A percentile compares a stretch with the other conserved stretches of the same genome.
phyloP scores from a whole-genome alignment of 768 basidiomycete species.

The Heimioporus sp. region DNA sequence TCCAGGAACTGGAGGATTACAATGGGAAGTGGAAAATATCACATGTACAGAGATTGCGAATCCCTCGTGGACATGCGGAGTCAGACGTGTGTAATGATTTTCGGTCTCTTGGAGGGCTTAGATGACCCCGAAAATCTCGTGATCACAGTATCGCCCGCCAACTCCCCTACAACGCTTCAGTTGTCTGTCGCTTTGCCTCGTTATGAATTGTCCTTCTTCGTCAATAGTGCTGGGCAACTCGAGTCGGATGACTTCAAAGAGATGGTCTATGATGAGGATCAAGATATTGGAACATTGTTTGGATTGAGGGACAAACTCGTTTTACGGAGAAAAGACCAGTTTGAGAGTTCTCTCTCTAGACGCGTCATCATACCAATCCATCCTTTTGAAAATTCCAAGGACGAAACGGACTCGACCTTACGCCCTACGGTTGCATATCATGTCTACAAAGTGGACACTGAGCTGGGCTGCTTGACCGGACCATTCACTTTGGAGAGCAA shows the following conservation, averaged over 20 bases:
- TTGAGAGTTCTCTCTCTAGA: no score
- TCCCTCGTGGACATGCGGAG: conserved; percentile 19
- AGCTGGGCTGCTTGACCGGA: not conserved
- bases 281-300: not conserved
- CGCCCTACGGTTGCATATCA: no score
- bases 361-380: no score
- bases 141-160: conserved; percentile 1
- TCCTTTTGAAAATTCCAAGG: no score
- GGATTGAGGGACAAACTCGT: not conserved
- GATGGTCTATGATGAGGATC: not conserved
- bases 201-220: not conserved
- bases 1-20: conserved; percentile 17
- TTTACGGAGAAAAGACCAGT: not conserved
- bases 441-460: not conserved
- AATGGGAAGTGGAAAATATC: not conserved
- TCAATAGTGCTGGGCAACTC: not conserved
- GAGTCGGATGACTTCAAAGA: not conserved
- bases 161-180: not conserved
- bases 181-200: not conserved
- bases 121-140: conserved; percentile 7
- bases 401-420: no score
- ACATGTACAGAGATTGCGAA: not conserved
- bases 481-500: not conserved
- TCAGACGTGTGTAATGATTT: conserved; percentile 18
- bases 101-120: conserved; percentile 1